Base-by-base conservation (phyloP, 305 asterid species). In the Ajuga reptans region DNA sequence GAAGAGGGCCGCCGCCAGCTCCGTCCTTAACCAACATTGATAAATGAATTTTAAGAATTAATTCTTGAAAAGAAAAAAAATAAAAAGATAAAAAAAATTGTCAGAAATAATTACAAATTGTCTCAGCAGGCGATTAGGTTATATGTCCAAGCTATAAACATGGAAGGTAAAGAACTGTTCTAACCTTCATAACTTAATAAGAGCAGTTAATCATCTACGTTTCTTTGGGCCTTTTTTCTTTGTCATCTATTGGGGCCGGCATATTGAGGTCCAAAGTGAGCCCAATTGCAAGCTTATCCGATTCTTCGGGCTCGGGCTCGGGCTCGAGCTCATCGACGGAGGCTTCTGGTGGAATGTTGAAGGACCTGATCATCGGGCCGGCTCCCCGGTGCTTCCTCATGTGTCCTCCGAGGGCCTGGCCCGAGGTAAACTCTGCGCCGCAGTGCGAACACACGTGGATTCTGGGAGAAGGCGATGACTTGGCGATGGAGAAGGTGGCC, bases 371-470 rank as follows among this genome's bases (percentile, higher is more conserved):
- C 9, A 68, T 21, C 18, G 79, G 78, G 21, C 75, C 64, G 56
- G 64, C 80, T 18, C 83, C 89, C 3, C 96, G 79, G 65, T 91
- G 98, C 43, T 92, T 83, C 71, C 98, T 80, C 98, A 91, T 91
- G 83, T 91, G 98, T 4, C 98, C 98, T 10, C 98, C 98, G 58
- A 91, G 81, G 31, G 98, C 98, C 70, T 91, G 98, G 18, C 96
- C 98, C 1, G 96, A 91, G 0, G 84, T 76, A 41, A 91, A 91
- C 83, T 91, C 92, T 0, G 95, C 96, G 14, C 98, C 96, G 42
- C 98, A 91, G 14, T 86, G 85, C 0, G 95, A 86, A 68, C 98
- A 91, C 74, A 81, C 92, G 9, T 91, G 98, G 72, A 86, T 60
- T 58, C 82, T 85, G 0, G 86, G 84, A 9, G 88, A 82, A 1